Percentiles rank a stretch among this genome's conserved stretches.
These are phyloP conservation scores for Bipolaris gigantea DNA, from an alignment of 2,329 filamentous ascomycete species.

Conservation along the genomic window DNA sequence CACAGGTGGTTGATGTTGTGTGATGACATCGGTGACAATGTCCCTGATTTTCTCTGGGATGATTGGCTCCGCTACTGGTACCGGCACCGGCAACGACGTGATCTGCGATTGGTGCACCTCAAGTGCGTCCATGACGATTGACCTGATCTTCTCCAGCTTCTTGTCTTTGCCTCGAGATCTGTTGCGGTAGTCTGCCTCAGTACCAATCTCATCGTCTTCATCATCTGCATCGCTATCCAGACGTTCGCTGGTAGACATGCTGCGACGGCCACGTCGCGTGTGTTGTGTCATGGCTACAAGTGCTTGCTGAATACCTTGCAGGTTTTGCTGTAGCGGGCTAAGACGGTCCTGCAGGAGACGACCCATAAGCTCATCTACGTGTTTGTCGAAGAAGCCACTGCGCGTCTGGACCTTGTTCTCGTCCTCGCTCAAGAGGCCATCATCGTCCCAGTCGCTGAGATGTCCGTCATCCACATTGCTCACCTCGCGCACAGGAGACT, in stretches of 20 bases:
- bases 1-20: constrained; percentile 44
- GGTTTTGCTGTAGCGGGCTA: constrained; percentile 76
- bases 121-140: constrained; percentile 64
- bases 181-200: constrained; percentile 60
- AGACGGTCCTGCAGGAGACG: constrained; percentile 75
- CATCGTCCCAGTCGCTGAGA: constrained; percentile 90
- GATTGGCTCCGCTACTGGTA: constrained; percentile 31
- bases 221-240: constrained; percentile 91
- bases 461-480: constrained; percentile 66
- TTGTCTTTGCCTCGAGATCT: constrained; percentile 78
- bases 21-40: constrained; percentile 64
- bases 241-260: constrained; percentile 66
- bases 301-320: constrained; percentile 74
- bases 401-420: constrained; percentile 80
- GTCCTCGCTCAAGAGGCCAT: constrained; percentile 71
- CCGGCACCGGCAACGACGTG: constrained; percentile 30
- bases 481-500: constrained; percentile 64
- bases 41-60: constrained; percentile 71
- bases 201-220: constrained; percentile 74
- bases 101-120: constrained; percentile 48
- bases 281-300: constrained; percentile 61
- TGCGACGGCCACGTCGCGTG: constrained; percentile 59
- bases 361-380: constrained; percentile 84
- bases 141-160: constrained; percentile 76
- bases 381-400: constrained; percentile 86